Conservation (phyloP, 768 basidiomycete species). For the Lentinula guzmanii region DNA sequence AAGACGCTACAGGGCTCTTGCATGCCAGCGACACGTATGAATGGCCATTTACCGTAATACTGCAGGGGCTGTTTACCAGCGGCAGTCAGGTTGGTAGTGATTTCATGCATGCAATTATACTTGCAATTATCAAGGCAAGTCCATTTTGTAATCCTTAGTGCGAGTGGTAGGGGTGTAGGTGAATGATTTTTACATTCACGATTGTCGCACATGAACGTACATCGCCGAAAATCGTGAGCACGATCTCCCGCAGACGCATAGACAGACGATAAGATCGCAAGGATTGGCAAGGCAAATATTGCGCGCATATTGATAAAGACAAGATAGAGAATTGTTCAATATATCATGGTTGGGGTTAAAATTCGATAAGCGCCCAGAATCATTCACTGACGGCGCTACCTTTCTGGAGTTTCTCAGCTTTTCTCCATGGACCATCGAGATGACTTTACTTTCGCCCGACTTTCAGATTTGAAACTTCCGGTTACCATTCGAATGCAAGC, state of each 20-base stretch:
- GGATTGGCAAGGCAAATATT: neutral
- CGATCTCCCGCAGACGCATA: conserved; percentile 60
- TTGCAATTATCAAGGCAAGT: conserved; percentile 83
- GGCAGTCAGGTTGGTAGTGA: conserved; percentile 51
- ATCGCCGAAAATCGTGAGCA: conserved; percentile 42
- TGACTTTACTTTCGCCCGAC: conserved; percentile 89
- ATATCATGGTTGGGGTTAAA: neutral
- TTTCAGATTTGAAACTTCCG: conserved; percentile 83
- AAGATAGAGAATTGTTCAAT: too few relatives aligned
- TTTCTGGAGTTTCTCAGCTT: neutral
- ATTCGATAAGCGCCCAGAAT: neutral
- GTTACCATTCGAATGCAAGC: conserved; percentile 80
- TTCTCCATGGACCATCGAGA: conserved; percentile 57
- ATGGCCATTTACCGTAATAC: conserved; percentile 97
- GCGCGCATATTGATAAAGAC: neutral
- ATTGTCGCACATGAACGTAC: conserved; percentile 38
- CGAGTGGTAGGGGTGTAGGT: conserved; percentile 34
- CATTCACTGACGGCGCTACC: too few relatives aligned
- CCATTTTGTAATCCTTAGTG: conserved; percentile 72
- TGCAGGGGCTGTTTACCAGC: conserved; percentile 52
- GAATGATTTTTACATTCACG: conserved; percentile 31
- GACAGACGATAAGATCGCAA: neutral
- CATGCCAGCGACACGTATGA: conserved; percentile 78
- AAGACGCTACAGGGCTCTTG: conserved; percentile 92
- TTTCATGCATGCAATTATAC: conserved; percentile 81